Conservation (phyloP, 257 asterid genomes). For the Paulownia fortunei region DNA sequence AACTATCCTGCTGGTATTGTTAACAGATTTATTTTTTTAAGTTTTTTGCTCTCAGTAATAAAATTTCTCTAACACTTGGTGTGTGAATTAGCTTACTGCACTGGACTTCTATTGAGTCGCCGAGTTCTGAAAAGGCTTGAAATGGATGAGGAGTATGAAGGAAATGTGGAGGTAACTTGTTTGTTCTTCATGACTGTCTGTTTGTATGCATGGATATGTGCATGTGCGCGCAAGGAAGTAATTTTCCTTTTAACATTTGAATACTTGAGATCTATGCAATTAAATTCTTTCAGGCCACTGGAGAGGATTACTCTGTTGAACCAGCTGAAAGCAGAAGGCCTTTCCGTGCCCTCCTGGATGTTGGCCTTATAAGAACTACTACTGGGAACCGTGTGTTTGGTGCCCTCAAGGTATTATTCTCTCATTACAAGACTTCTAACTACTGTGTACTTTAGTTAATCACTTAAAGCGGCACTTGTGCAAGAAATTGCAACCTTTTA, state of each 20-base stretch:
- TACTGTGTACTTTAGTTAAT: not conserved
- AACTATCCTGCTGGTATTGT: slow-evolving; percentile 78
- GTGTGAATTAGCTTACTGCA: slow-evolving; percentile 52
- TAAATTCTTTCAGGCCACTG: slow-evolving; percentile 52
- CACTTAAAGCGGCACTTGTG: not conserved
- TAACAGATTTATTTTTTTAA: not conserved
- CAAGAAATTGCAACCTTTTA: not conserved
- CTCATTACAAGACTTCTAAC: not conserved
- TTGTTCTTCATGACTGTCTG: not conserved
- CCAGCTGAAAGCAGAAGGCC: slow-evolving; percentile 69
- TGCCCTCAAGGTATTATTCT: slow-evolving; percentile 60
- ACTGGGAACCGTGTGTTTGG: slow-evolving; percentile 74
- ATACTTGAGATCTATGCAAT: not conserved
- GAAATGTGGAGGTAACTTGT: slow-evolving; percentile 51
- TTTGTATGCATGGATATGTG: not conserved
- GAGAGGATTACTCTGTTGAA: slow-evolving; percentile 70
- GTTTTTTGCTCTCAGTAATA: not conserved
- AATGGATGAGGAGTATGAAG: slow-evolving; percentile 55
- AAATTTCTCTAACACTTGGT: not conserved
- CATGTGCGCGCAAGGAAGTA: not conserved
- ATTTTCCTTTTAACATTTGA: not conserved
- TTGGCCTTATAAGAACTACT: slow-evolving; percentile 61
- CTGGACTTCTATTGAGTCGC: slow-evolving; percentile 58
- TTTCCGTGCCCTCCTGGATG: slow-evolving; percentile 71
- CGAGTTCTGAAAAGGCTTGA: slow-evolving; percentile 52